These are phyloP conservation scores for Paecilomyces niveus DNA, from an alignment of 2,329 filamentous ascomycete genomes.

Conservation along the genomic window DNA sequence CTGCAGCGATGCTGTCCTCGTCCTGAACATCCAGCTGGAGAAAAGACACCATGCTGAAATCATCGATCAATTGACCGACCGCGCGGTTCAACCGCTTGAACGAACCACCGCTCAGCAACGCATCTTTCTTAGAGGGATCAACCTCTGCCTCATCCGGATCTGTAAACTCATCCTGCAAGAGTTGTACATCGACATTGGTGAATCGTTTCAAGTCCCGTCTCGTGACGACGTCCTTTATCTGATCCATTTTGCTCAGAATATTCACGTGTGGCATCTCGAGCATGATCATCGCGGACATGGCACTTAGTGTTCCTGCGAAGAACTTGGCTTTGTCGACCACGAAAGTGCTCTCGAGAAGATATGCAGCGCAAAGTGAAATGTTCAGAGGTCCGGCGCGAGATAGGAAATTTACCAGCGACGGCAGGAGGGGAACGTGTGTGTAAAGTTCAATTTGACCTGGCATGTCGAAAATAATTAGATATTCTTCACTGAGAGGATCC, in stretches of 20 bases:
- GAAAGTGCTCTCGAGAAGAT: conserved; percentile 92
- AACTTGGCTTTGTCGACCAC: conserved; percentile 95
- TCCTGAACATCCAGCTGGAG: conserved; percentile 81
- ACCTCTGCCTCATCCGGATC: conserved; percentile 47
- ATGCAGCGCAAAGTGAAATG: conserved; percentile 86
- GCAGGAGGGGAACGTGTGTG: conserved; percentile 90
- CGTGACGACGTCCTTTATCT: conserved; percentile 81
- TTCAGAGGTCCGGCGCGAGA: conserved; percentile 73
- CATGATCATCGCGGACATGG: conserved; percentile 99
- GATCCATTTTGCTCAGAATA: conserved; percentile 94
- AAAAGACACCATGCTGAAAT: conserved; percentile 97
- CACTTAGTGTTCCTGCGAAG: conserved; percentile 89
- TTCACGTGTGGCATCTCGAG: conserved; percentile 95
- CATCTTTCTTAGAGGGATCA: conserved; percentile 59
- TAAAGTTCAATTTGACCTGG: conserved; percentile 98
- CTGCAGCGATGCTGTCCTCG: conserved; percentile 79
- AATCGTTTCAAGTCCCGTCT: conserved; percentile 87
- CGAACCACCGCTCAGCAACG: conserved; percentile 70
- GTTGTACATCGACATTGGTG: conserved; percentile 72
- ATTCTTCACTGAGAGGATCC: conserved; percentile 83
- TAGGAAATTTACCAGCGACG: conserved; percentile 73
- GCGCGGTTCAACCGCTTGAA: conserved; percentile 81
- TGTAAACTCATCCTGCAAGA: conserved; percentile 62
- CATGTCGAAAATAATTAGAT: conserved; percentile 97
- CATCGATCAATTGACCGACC: conserved; percentile 86